Evolutionary conservation across 129 eudicot species (phyloP), one percentile per base, ranked within the genome.

Genomic region (Silybum marianum): DNA sequence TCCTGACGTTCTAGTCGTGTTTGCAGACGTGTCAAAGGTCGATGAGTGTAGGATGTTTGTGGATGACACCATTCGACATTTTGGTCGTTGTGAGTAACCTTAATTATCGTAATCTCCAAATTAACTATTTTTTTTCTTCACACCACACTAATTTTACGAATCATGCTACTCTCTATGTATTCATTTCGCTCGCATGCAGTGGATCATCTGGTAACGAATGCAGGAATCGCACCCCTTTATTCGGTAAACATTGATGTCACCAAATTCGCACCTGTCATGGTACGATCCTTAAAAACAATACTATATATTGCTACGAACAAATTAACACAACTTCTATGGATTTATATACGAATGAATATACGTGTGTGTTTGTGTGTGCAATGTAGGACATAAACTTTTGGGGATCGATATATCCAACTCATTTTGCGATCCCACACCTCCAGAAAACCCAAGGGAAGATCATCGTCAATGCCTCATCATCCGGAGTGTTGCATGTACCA

Each of bases 401-500:
- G 85, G 85, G 88, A 18, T 76, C 85, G 1, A 65, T 80, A 18
- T 85, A 85, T 42, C 80, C 88, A 24, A 85, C 85, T 26, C 69
- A 73, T 21, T 85, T 85, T 60, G 88, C 88, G 0, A 85, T 80
- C 28, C 85, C 85, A 6, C 88, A 85, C 70, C 85, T 85, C 12
- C 66, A 74, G 23, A 76, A 71, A 73, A 76, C 69, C 23, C 36
- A 58, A 16, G 88, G 88, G n/a, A 76, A 28, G 63, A 81, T 80
- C 23, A 66, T 85, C 23, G 88, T 71, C 19, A 76, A 74, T 39
- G 65, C 82, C 30, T 85, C 88, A 4, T 38, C 79, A 1, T 30
- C 70, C 11, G 80, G 82, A 58, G 26, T 70, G 70, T 11, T 80
- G 69, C 79, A 74, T 30, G 12, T 42, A 39, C 85, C 88, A 1